These are phyloP conservation scores for Phylloporus sp. DNA, from an alignment of 768 basidiomycete species.

Conservation along the genomic window DNA sequence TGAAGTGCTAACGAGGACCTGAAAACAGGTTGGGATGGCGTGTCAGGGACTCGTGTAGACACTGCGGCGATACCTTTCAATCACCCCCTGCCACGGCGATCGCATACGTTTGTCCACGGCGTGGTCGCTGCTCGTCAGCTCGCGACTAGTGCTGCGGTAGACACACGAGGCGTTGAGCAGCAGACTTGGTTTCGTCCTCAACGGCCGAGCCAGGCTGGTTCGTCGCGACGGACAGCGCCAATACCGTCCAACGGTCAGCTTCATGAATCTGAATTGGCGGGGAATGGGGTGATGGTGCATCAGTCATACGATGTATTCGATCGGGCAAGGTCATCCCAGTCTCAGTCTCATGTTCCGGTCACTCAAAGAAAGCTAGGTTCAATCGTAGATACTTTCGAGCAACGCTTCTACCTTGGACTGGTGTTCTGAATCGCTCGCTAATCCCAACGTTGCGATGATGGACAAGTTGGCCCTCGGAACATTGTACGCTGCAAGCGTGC, in stretches of 20 bases:
- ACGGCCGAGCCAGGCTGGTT: constrained; percentile 12
- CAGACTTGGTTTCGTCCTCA: constrained; percentile 2
- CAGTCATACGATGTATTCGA: constrained; percentile 3
- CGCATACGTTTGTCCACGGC: not conserved
- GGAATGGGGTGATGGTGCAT: constrained; percentile 2
- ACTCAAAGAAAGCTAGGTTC: not conserved
- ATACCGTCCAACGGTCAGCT: constrained; percentile 6
- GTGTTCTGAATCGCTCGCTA: constrained; percentile 33
- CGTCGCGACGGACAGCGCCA: constrained; percentile 12
- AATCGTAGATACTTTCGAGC: constrained; percentile 44
- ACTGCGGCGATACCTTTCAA: constrained; percentile 12
- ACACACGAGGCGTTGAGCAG: not conserved
- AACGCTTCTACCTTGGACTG: constrained; percentile 43
- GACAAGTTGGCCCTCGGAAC: constrained; percentile 56
- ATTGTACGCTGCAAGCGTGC: constrained; percentile 55
- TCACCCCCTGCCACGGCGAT: not conserved
- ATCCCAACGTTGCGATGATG: constrained; percentile 41
- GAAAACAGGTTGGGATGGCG: constrained; percentile 8
- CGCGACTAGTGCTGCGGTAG: not conserved
- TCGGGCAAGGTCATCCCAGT: too few species aligned
- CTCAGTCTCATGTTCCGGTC: constrained; percentile 1
- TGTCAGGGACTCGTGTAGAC: not conserved
- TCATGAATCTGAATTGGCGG: constrained; percentile 13
- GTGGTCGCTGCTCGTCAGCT: not conserved
- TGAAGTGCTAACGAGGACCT: constrained; percentile 10